Conservation (phyloP, 2,329 filamentous ascomycete genomes). For the Cladosporium oxysporum region DNA sequence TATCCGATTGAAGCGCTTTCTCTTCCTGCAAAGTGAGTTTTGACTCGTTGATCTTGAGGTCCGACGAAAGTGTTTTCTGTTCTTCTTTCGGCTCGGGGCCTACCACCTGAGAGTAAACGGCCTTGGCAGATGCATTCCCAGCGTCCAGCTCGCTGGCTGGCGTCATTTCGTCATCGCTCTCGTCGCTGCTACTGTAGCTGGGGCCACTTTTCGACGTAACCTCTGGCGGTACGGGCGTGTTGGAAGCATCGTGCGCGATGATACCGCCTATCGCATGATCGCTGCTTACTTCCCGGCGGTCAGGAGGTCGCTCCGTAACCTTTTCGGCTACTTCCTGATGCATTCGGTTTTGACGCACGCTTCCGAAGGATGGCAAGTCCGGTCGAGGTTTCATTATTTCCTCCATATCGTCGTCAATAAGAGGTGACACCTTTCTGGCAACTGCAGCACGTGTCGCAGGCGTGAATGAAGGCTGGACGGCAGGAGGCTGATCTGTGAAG, state of each 20-base stretch:
- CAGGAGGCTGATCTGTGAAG: conserved; percentile 57
- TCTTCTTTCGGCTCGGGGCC: not conserved
- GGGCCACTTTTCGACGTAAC: conserved; percentile 69
- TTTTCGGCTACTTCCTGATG: conserved; percentile 51
- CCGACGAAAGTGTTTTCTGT: conserved; percentile 29
- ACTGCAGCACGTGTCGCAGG: conserved; percentile 47
- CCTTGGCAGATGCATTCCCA: conserved; percentile 5
- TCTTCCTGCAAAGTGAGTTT: not conserved
- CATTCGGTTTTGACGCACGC: conserved; percentile 53
- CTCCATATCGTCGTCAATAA: conserved; percentile 60
- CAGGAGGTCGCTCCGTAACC: conserved; percentile 48
- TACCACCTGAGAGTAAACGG: conserved; percentile 4
- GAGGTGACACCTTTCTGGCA: conserved; percentile 29
- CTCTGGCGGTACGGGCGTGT: conserved; percentile 69
- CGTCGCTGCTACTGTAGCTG: conserved; percentile 61
- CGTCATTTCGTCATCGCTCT: conserved; percentile 34
- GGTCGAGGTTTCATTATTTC: conserved; percentile 73
- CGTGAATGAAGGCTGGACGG: conserved; percentile 47
- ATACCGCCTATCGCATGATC: conserved; percentile 62
- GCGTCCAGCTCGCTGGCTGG: conserved; percentile 14
- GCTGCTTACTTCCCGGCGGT: conserved; percentile 55
- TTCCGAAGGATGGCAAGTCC: conserved; percentile 73
- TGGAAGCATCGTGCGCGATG: conserved; percentile 56
- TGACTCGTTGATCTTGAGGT: conserved; percentile 27
- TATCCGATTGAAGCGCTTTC: conserved; percentile 31